phyloP scores from a whole-genome alignment of 179 eudicot species.

The Spinacia oleracea region DNA sequence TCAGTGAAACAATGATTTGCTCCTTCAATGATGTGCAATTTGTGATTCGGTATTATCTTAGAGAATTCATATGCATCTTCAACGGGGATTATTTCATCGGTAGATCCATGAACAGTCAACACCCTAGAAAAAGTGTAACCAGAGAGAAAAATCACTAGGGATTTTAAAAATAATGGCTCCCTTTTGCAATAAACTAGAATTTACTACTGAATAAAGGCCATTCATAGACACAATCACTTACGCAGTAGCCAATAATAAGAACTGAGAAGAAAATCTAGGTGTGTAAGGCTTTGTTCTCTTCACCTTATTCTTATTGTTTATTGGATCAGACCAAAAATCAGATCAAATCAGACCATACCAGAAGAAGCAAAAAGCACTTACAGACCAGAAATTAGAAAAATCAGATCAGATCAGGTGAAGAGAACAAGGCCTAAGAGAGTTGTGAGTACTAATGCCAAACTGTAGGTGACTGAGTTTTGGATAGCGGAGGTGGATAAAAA shows the following conservation, averaged over 20 bases:
- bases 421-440: too few relatives aligned
- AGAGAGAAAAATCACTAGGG: not conserved
- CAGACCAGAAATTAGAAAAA: too few relatives aligned
- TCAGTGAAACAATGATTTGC: conserved; percentile 65
- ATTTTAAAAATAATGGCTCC: not conserved
- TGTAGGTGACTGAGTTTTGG: not conserved
- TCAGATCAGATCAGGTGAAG: too few relatives aligned
- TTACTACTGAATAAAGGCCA: not conserved
- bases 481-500: not conserved
- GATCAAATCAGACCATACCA: too few relatives aligned
- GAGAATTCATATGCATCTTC: conserved; percentile 72
- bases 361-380: too few relatives aligned
- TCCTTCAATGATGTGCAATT: conserved; percentile 64
- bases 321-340: too few relatives aligned
- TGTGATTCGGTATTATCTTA: conserved; percentile 78
- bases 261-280: not conserved
- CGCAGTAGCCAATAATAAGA: not conserved
- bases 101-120: conserved; percentile 83
- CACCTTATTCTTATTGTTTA: too few relatives aligned
- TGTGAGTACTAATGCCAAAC: not conserved
- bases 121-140: conserved; percentile 41
- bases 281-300: too few relatives aligned
- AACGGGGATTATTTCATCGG: conserved; percentile 66
- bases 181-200: not conserved
- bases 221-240: not conserved